Percentiles rank a stretch among this genome's conserved stretches.
Conservation (phyloP, 768 basidiomycete species). For the Dendrothele bispora region DNA sequence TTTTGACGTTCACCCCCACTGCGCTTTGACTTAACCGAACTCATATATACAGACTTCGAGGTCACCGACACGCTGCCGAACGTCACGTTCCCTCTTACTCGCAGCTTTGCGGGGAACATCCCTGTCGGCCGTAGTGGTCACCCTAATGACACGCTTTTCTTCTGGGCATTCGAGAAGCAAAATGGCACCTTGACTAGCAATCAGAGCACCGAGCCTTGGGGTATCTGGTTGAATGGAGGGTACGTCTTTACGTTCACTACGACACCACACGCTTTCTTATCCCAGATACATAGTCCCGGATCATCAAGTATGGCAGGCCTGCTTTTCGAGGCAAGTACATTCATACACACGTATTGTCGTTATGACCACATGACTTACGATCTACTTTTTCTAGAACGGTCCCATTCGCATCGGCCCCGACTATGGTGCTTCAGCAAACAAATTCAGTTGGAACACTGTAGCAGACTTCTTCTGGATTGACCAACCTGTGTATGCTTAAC, state of each 20-base stretch:
- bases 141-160: slow-evolving; percentile 67
- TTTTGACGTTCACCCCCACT: background rate
- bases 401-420: slow-evolving; percentile 59
- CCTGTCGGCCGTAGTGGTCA: slow-evolving; percentile 58
- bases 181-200: slow-evolving; percentile 41
- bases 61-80: slow-evolving; percentile 63
- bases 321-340: slow-evolving; percentile 5
- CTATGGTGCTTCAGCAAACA: slow-evolving; percentile 37
- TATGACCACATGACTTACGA: background rate
- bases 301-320: slow-evolving; percentile 8
- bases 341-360: background rate
- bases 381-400: slow-evolving; percentile 50
- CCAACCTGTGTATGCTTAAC: slow-evolving; percentile 45
- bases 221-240: slow-evolving; percentile 78
- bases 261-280: background rate
- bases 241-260: slow-evolving; percentile 25
- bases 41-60: slow-evolving; percentile 48
- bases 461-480: slow-evolving; percentile 53
- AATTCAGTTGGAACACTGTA: slow-evolving; percentile 41
- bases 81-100: slow-evolving; percentile 40
- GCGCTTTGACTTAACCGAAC: background rate
- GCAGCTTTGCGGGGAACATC: slow-evolving; percentile 66
- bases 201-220: slow-evolving; percentile 57
- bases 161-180: slow-evolving; percentile 59
- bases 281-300: slow-evolving; percentile 1